Evolutionary conservation across 176 grass and related monocot genomes (phyloP).

Genomic region (Hordeum marinum): DNA sequence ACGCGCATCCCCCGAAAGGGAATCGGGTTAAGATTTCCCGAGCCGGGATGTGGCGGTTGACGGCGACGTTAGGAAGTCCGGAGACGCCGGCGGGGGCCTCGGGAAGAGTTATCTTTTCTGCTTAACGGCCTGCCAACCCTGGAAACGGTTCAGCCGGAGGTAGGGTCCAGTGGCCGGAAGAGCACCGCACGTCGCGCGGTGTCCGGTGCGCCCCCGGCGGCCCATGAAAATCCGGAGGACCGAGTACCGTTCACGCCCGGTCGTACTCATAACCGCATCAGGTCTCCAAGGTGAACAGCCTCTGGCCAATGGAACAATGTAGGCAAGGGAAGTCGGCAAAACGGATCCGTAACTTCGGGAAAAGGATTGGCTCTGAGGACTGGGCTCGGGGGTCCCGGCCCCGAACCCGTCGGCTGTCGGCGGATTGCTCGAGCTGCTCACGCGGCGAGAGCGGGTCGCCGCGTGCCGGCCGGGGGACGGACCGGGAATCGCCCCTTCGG

Average conservation of each 20-base stretch:
- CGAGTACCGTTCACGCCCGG: constrained; percentile 45
- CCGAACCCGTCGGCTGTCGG: not conserved
- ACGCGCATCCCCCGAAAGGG: constrained; percentile 40
- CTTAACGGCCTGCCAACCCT: constrained; percentile 38
- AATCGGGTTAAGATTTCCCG: constrained; percentile 63
- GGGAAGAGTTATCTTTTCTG: constrained; percentile 73
- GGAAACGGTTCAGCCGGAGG: constrained; percentile 49
- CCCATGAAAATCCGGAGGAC: constrained; percentile 52
- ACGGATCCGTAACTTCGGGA: not conserved
- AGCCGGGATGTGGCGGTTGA: constrained; percentile 56
- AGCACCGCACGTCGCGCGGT: constrained; percentile 41
- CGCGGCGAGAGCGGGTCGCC: constrained; percentile 26
- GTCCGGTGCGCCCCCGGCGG: constrained; percentile 42
- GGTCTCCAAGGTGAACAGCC: constrained; percentile 77
- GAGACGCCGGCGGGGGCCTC: constrained; percentile 58
- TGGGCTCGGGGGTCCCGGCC: too few relatives aligned
- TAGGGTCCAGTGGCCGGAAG: constrained; percentile 14
- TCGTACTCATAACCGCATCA: constrained; percentile 74
- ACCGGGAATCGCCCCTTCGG: too few relatives aligned
- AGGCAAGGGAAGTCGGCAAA: constrained; percentile 37
- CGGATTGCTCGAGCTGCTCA: constrained; percentile 19
- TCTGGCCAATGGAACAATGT: constrained; percentile 79
- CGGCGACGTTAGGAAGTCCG: constrained; percentile 48
- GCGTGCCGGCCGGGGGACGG: constrained; percentile 22
- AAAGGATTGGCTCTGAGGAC: too few relatives aligned